Conservation (phyloP, 2,329 filamentous ascomycete genomes). For the Microdochium paspali region DNA sequence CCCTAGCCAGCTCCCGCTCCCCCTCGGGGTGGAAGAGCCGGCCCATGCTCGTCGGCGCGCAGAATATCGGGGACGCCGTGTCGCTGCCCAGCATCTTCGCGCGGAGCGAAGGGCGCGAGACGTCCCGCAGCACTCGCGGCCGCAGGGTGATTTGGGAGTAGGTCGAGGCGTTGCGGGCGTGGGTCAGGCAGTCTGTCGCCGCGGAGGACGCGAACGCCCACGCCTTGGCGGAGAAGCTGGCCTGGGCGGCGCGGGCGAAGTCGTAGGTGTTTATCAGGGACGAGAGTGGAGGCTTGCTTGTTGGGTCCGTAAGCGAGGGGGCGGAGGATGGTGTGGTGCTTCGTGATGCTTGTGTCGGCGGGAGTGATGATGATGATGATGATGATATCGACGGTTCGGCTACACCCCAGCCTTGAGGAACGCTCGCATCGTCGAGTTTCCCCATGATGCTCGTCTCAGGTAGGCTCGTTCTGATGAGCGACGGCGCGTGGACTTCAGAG, state of each 20-base stretch:
- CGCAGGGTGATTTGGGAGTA: slow-evolving; percentile 50
- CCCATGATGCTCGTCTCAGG: slow-evolving; percentile 37
- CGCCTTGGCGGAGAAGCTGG: slow-evolving; percentile 49
- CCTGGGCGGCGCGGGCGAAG: slow-evolving; percentile 47
- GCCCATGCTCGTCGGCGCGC: slow-evolving; percentile 56
- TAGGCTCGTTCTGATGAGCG: slow-evolving; percentile 28
- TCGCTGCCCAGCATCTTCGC: slow-evolving; percentile 45
- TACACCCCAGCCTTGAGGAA: slow-evolving; percentile 36
- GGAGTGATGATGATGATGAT: slow-evolving; percentile 1
- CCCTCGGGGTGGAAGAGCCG: slow-evolving; percentile 53
- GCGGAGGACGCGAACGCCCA: slow-evolving; percentile 63
- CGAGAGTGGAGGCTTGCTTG: slow-evolving; percentile 37
- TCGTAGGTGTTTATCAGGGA: slow-evolving; percentile 50
- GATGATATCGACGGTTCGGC: slow-evolving; percentile 1
- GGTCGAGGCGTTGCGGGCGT: slow-evolving; percentile 41
- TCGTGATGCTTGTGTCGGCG: neutral
- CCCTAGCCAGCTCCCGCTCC: slow-evolving; percentile 48
- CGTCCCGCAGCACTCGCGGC: slow-evolving; percentile 24
- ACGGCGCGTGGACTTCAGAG: slow-evolving; percentile 37
- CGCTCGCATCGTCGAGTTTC: slow-evolving; percentile 33
- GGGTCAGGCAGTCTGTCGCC: slow-evolving; percentile 51
- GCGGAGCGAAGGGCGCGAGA: slow-evolving; percentile 36
- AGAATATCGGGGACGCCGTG: slow-evolving; percentile 49
- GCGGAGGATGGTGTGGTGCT: neutral
- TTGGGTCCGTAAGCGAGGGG: neutral